Base-by-base conservation (phyloP, 2,329 filamentous ascomycete species). In the Plenodomus tracheiphilus region DNA sequence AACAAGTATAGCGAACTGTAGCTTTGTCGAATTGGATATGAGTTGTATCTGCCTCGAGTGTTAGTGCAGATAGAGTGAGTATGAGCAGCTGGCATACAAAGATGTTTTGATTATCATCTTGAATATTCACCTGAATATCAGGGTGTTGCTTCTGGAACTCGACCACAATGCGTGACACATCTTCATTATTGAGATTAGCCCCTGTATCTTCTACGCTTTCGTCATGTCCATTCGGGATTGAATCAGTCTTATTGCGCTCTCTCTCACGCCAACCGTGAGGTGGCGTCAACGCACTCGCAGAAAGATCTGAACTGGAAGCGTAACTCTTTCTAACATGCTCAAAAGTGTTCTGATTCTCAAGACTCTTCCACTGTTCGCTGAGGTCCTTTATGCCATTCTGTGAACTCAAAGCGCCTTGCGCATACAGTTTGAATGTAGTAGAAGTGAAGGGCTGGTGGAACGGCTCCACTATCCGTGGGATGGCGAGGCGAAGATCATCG, bases 391-490 rank as follows among this genome's bases (percentile, higher is more conserved):
- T 61, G 19, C 69, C 66, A 19, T 65, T 67, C 22, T 70, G 65
- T 3, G 72, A 65, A 21, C 60, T 57, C 17, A 70, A 49, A 4
- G 75, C 70, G 16, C 72, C 67, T 28, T 71, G 64, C 40, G 71
- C 73, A 42, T 75, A 69, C 13, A 68, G 61, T 41, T 64, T 66
- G 59, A 73, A 76, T 17, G 74, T 66, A 3, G 69, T 59, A 8
- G 69, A 58, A 20, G 54, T 59, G 8, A 62, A 58, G 13, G 63
- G 51, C 5, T 54, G 53, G 37, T 61, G 61, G 35, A 79, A 68
- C 2, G 75, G 75, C 9, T 71, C 59, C 30, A 77, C 65, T 17
- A 79, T 62, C 13, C 68, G 68, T 4, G 75, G 75, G 18, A 79
- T 71, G 2, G 72, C 67, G 9, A 72, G 66, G 43, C 77, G 75